Base-by-base conservation (phyloP, 345 rosid genomes). In the Populus davidiana region DNA sequence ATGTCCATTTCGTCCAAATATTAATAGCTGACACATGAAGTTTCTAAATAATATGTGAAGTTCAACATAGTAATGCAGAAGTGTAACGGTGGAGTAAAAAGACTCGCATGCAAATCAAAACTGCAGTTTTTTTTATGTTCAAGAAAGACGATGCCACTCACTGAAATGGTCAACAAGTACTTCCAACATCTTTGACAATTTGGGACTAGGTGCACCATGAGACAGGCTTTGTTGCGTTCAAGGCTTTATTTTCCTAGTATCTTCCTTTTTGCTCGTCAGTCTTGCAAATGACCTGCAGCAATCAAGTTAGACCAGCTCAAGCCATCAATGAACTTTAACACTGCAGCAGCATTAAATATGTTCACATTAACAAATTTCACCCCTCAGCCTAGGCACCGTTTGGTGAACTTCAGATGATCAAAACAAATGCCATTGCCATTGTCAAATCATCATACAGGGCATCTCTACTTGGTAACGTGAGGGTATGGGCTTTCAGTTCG, bases 141-240 rank as follows among this genome's bases (percentile, higher is more conserved):
- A 49, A 76, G 80, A 71, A 73, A 77, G 79, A 77, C 9, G 71
- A 77, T 70, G 79, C 77, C 72, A 88, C 97, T 73, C 86, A 93
- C 99, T 87, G 87, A 91, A 95, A 88, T 95, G 99, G 72, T 90
- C 90, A 77, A 80, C 80, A 71, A 95, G 85, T 75, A 95, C 85
- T 83, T 93, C 93, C 81, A 95, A 80, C 96, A 93, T 87, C 85
- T 93, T 95, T 66, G 94, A 89, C 84, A 95, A 78, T 78, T 93
- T 95, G 72, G 98, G 98, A 86, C 92, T 90, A 47, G 98, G 96
- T 70, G 97, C 92, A 72, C 98, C 97, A 63, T 87, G 89, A 59
- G 91, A 90, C 83, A 93, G 88, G 82, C 85, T 91, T 73, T 74
- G 89, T 87, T 91, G 91, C 99, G 93, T 95, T 80, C 88, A 75